Conservation (phyloP, 139 green algal species). For the Tetradesmus obliquus region DNA sequence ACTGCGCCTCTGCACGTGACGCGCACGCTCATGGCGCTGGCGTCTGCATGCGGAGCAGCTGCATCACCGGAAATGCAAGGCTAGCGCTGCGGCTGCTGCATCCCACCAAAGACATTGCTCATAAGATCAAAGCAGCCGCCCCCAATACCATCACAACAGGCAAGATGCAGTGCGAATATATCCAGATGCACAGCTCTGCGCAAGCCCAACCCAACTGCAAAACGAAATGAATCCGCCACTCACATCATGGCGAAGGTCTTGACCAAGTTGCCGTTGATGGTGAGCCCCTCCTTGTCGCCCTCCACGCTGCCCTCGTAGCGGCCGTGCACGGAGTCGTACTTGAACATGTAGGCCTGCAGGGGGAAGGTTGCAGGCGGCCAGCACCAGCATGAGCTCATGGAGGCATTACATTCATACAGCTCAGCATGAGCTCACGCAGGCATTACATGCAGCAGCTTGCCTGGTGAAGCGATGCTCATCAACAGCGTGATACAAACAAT, state of each 20-base stretch:
- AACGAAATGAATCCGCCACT: not conserved
- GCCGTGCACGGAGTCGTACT: slow-evolving; percentile 93
- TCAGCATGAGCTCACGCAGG: too few relatives aligned
- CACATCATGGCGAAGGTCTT: slow-evolving; percentile 77
- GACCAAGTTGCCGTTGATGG: slow-evolving; percentile 80
- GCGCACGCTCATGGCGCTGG: too few relatives aligned
- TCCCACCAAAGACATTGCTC: too few relatives aligned
- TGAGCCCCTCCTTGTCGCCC: slow-evolving; percentile 61
- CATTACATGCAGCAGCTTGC: too few relatives aligned
- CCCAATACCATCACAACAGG: too few relatives aligned
- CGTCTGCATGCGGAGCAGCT: not conserved
- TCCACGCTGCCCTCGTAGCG: slow-evolving; percentile 67
- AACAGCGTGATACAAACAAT: not conserved
- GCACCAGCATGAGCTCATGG: not conserved
- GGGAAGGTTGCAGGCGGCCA: slow-evolving; percentile 49
- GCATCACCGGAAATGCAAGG: not conserved
- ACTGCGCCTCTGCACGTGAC: not conserved
- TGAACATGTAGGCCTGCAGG: slow-evolving; percentile 85
- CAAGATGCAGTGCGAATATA: too few relatives aligned
- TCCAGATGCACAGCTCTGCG: too few relatives aligned
- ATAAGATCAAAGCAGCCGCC: too few relatives aligned
- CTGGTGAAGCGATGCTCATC: too few relatives aligned
- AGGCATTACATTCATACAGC: too few relatives aligned
- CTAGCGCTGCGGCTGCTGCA: not conserved
- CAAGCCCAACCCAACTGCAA: too few relatives aligned